A percentile compares a stretch with the other conserved stretches of the same genome.
phyloP scores from a whole-genome alignment of 2,329 filamentous ascomycete genomes.

The Claviceps humidiphila region DNA sequence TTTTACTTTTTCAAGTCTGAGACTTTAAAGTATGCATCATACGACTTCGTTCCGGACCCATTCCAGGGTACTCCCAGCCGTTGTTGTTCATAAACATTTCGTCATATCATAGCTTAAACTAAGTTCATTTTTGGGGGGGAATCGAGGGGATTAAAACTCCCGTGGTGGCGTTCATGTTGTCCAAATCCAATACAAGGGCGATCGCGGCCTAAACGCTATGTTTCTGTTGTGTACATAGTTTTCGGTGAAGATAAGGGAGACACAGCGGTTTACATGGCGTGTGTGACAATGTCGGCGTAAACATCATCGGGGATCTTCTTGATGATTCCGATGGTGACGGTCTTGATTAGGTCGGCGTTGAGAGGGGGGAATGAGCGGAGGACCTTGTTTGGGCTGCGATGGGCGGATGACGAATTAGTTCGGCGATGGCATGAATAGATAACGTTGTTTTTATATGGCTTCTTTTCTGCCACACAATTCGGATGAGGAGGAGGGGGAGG shows the following conservation, averaged over 20 bases:
- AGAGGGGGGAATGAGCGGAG: conserved; percentile 77
- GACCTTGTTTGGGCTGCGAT: conserved; percentile 70
- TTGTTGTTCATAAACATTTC: neutral
- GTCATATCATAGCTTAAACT: neutral
- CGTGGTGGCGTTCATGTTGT: neutral
- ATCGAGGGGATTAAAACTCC: neutral
- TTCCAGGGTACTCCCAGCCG: neutral
- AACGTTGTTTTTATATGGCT: neutral
- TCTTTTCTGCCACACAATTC: too few relatives aligned
- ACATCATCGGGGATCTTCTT: conserved; percentile 82
- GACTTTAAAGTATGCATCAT: too few relatives aligned
- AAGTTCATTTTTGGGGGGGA: neutral
- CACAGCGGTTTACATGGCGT: conserved; percentile 48
- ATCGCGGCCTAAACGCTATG: too few relatives aligned
- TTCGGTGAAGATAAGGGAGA: too few relatives aligned
- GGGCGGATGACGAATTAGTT: conserved; percentile 12
- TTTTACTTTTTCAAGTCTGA: too few relatives aligned
- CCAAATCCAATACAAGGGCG: too few relatives aligned
- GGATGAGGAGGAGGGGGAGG: neutral
- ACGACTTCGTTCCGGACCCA: too few relatives aligned
- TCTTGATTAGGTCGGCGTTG: conserved; percentile 72
- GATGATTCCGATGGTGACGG: conserved; percentile 72
- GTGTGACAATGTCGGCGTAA: conserved; percentile 77
- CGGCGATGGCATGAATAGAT: too few relatives aligned
- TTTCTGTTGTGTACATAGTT: neutral